Base-by-base conservation (phyloP, 2,329 filamentous ascomycete genomes). In the Ceratocystis diversiconidia region DNA sequence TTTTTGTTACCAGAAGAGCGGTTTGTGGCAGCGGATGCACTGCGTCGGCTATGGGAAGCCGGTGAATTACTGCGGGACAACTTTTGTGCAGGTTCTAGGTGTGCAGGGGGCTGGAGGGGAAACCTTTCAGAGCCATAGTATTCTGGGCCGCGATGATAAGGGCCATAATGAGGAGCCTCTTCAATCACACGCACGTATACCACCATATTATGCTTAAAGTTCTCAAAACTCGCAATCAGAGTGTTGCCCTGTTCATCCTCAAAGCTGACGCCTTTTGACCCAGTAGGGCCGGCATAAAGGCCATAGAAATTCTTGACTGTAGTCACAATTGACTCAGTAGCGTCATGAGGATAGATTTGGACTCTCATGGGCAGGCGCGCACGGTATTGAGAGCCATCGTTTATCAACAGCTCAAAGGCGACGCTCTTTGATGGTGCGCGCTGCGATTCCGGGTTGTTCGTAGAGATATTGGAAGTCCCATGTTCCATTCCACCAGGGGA, bases 271-370 rank as follows among this genome's bases (percentile, higher is more conserved):
- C 94, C 92, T 73, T 87, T 87, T 70, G 84, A 85, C 70, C 84
- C 82, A 69, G 77, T 77, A 44, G 81, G 79, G 68, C 84, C 86
- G 70, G 92, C 89, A 75, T 96, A 96, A 70, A 99, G 82, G 68
- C 94, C 94, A 74, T 96, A 97, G 78, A 97, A 97, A 79, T 96
- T 97, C 82, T 96, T 97, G 73, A 97, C 92, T 1, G 94, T 97
- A 15, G 91, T 94, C 69, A 97, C 90, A 77, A 99, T 99, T 44
- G 92, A 96, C 74, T 97, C 92, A 25, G 92, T 97, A 63, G 90
- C 92, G 79, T 99, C 94, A 76, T 97, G 92, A 60, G 90, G 90
- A 73, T 88, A 96, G 71, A 99, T 96, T 72, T 95, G 89, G 64
- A 92, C 88, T 72, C 88, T 82, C 84, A 92, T 86, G n/a, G 89